Conservation (phyloP, 2,329 filamentous ascomycete genomes). For the Colletotrichum sojae region DNA sequence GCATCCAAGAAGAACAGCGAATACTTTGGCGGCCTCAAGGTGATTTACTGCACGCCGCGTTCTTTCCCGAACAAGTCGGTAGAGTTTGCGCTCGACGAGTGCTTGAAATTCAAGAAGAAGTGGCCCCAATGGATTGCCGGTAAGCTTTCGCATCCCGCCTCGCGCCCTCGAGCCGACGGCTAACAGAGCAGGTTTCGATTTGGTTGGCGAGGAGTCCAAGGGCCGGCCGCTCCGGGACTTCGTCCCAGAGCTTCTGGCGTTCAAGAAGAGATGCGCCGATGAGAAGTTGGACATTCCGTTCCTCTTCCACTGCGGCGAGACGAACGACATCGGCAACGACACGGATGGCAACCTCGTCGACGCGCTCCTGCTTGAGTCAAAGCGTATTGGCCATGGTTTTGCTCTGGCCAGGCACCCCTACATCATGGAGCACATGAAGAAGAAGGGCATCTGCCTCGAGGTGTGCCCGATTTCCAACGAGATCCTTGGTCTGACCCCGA, state of each 20-base stretch:
- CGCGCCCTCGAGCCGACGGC: not conserved
- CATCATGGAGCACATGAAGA: conserved; percentile 76
- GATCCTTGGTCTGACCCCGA: conserved; percentile 77
- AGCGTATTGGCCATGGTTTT: conserved; percentile 82
- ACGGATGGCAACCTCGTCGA: conserved; percentile 79
- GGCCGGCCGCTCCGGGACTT: conserved; percentile 72
- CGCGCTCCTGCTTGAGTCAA: conserved; percentile 74
- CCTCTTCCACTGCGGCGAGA: conserved; percentile 84
- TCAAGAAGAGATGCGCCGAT: conserved; percentile 65
- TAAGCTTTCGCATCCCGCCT: conserved; percentile 50
- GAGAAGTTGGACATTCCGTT: conserved; percentile 74
- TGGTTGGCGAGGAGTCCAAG: conserved; percentile 77
- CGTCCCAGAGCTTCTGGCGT: conserved; percentile 68
- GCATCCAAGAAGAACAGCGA: conserved; percentile 58
- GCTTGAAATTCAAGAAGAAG: conserved; percentile 69
- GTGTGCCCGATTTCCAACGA: conserved; percentile 85
- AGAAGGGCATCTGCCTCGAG: conserved; percentile 78
- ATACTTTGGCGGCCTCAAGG: conserved; percentile 75
- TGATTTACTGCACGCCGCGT: conserved; percentile 80
- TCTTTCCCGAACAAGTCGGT: conserved; percentile 67
- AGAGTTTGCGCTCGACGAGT: conserved; percentile 69
- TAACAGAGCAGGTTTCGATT: conserved; percentile 71
- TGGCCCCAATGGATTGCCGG: conserved; percentile 75
- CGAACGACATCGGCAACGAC: conserved; percentile 74
- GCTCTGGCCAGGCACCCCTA: conserved; percentile 76